phyloP scores from a whole-genome alignment of 169 alveolate genomes.

The Cryptosporidium tyzzeri region DNA sequence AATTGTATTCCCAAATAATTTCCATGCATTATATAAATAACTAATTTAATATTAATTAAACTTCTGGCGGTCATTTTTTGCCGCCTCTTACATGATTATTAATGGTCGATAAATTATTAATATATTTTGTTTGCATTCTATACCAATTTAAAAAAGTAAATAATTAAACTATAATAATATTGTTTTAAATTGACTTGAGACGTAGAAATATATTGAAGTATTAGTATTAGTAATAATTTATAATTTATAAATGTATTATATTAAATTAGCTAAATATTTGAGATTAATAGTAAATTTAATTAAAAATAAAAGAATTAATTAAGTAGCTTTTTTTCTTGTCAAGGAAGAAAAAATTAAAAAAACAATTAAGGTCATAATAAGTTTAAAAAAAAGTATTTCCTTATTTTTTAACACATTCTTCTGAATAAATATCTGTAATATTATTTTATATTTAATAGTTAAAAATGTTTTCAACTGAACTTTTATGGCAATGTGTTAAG shows the following conservation, averaged over 20 bases:
- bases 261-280: background rate
- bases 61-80: background rate
- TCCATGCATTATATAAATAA: slow-evolving; percentile 30
- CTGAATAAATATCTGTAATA: background rate
- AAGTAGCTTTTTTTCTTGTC: background rate
- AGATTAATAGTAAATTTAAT: background rate
- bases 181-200: background rate
- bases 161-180: background rate
- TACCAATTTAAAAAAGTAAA: background rate
- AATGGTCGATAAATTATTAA: background rate
- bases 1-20: slow-evolving; percentile 29
- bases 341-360: background rate
- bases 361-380: background rate
- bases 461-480: slow-evolving; percentile 59
- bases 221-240: background rate
- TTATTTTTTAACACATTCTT: background rate
- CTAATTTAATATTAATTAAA: background rate
- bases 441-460: background rate
- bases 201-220: background rate
- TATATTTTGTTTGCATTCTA: background rate
- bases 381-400: background rate
- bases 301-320: no score
- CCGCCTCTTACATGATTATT: background rate
- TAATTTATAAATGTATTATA: background rate
- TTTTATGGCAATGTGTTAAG: slow-evolving; percentile 59